Evolutionary conservation across 1,284 basidiomycete genomes (phyloP), one percentile per base, ranked within the genome.

Genomic region (Xerocomus minutiporus): DNA sequence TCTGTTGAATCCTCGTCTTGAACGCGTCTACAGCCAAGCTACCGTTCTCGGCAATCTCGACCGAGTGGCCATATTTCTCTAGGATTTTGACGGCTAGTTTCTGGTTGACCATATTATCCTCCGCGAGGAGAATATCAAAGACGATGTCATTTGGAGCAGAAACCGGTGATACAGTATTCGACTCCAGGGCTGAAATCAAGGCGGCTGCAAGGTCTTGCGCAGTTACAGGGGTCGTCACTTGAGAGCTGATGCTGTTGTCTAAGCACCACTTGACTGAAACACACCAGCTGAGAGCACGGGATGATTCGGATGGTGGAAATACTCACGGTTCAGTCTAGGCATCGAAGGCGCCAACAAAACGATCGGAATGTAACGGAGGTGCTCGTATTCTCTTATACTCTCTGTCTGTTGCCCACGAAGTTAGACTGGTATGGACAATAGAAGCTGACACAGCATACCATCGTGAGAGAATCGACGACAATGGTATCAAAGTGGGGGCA

Each of bases 61-160:
- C 93, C 40, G 85, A 84, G 70, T 99, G 97, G 0, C 96, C 96
- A 50, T 95, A 95, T 67, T 94, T 96, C 73, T 98, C 94, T 34
- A 99, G 76, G 59, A 99, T 93, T 79, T 97, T 97, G 61, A 97
- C 90, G 0, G 97, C 97, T 6, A 99, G 73, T 69, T 94, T 93
- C 76, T 99, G 96, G 74, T 99, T 99, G 57, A 99, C 96, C 59
- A 96, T 75, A 65, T 99, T 99, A 71, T 99, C 97, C 70, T 99
- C 96, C 0, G 96, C 96, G 7, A 99, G 81, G n/a, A 99, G 79
- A 58, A 98, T 96, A 69, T 92, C 92, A 71, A 93, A 94, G 6
- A 86, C 82, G 17, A 92, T 81, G 61, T 97, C 92, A 68, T 88
- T 91, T 31, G 83, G 86, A 51, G 78, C 84, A 45, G 83, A 84